These are phyloP conservation scores for Calonectria hongkongensis DNA, from an alignment of 2,329 filamentous ascomycete species.

Conservation along the genomic window DNA sequence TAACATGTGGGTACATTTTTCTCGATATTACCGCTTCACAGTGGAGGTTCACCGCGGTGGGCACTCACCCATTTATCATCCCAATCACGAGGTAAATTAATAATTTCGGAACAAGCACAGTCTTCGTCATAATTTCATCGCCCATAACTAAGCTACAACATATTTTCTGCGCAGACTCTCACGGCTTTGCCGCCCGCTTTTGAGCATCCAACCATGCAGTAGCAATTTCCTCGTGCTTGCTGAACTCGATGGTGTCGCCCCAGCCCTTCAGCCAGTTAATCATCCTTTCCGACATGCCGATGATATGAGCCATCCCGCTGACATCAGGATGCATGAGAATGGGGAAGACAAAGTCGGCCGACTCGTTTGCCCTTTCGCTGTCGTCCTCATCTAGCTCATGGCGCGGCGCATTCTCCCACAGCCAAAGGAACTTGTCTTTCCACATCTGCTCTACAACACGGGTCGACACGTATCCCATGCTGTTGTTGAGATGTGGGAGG, in stretches of 20 bases:
- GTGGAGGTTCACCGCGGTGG: too few relatives aligned
- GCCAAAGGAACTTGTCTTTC: conserved; percentile 75
- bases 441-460: conserved; percentile 76
- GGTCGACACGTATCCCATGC: conserved; percentile 75
- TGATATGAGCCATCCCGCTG: conserved; percentile 76
- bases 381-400: too few relatives aligned
- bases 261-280: conserved; percentile 67
- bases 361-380: conserved; percentile 40
- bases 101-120: too few relatives aligned
- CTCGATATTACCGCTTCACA: too few relatives aligned
- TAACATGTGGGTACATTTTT: too few relatives aligned
- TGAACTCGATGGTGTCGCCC: conserved; percentile 11
- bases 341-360: conserved; percentile 67
- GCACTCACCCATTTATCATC: too few relatives aligned
- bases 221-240: neutral
- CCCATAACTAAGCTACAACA: too few relatives aligned
- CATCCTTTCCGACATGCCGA: conserved; percentile 69
- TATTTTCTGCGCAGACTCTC: too few relatives aligned
- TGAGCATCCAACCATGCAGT: neutral
- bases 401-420: conserved; percentile 59
- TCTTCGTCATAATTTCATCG: too few relatives aligned
- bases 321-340: conserved; percentile 75
- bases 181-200: neutral
- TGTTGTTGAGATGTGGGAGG: conserved; percentile 68
- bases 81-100: too few relatives aligned